Percentiles rank a stretch among this genome's conserved stretches.
These are phyloP conservation scores for Evernia prunastri DNA, from an alignment of 495 filamentous ascomycete species.

Conservation along the genomic window DNA sequence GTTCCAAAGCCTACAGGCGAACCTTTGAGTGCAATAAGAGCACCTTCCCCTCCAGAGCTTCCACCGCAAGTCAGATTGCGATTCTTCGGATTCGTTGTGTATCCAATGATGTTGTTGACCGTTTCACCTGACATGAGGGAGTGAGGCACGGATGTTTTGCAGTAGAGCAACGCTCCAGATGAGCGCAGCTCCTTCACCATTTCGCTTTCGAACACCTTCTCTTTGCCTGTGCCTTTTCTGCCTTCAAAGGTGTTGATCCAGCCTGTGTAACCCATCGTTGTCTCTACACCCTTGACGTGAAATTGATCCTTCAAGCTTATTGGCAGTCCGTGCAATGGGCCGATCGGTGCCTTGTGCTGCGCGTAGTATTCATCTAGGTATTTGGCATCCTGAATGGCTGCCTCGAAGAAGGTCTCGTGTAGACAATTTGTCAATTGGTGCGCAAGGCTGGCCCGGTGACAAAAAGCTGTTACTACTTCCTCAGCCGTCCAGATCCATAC, in stretches of 20 bases:
- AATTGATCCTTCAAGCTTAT: conserved; percentile 67
- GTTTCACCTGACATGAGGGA: conserved; percentile 58
- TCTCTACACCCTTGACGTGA: conserved; percentile 58
- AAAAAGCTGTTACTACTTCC: conserved; percentile 51
- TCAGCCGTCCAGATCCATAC: conserved; percentile 41
- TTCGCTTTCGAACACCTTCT: conserved; percentile 40
- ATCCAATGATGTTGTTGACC: conserved; percentile 54
- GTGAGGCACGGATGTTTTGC: conserved; percentile 58
- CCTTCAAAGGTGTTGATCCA: conserved; percentile 46
- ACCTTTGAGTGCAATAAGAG: conserved; percentile 48
- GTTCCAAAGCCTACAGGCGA: conserved; percentile 56
- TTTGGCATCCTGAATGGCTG: conserved; percentile 52
- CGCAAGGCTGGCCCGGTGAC: conserved; percentile 49
- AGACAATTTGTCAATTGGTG: conserved; percentile 57
- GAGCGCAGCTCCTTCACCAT: conserved; percentile 47
- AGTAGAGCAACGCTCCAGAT: conserved; percentile 56
- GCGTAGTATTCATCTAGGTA: conserved; percentile 51
- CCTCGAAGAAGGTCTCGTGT: conserved; percentile 57
- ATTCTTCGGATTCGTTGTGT: conserved; percentile 59
- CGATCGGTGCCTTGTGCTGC: conserved; percentile 42
- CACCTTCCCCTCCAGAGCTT: conserved; percentile 60
- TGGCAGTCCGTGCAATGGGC: conserved; percentile 60
- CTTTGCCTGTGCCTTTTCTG: conserved; percentile 36
- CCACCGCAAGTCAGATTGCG: conserved; percentile 47
- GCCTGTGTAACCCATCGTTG: conserved; percentile 54